Percentiles rank a stretch among this genome's conserved stretches.
Conservation (phyloP, 495 filamentous ascomycete genomes). For the Aspergillus ostianus region DNA sequence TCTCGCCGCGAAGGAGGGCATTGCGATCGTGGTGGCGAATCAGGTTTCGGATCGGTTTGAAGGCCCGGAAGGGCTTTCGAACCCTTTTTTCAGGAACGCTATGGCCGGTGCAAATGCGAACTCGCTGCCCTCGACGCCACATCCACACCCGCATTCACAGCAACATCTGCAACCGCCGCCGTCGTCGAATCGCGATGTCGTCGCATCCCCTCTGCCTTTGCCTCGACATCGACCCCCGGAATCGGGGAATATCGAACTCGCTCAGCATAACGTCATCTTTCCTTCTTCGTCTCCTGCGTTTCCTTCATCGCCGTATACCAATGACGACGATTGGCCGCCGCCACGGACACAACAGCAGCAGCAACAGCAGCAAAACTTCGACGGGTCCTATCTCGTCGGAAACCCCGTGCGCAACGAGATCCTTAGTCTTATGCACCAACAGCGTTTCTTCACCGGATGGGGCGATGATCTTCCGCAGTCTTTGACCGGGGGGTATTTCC, state of each 20-base stretch:
- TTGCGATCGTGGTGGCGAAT: conserved; percentile 90
- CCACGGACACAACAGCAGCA: conserved; percentile 5
- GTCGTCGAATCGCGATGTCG: conserved; percentile 16
- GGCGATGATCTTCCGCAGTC: conserved; percentile 53
- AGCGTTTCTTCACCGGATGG: conserved; percentile 94
- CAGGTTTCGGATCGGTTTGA: conserved; percentile 92
- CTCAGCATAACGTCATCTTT: conserved; percentile 18
- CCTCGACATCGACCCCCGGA: conserved; percentile 19
- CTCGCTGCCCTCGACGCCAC: conserved; percentile 15
- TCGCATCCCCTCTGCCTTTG: conserved; percentile 26
- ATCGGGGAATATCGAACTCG: conserved; percentile 14
- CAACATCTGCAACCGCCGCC: conserved; percentile 1
- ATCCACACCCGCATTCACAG: too few species aligned
- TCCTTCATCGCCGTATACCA: conserved; percentile 29
- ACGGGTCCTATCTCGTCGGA: conserved; percentile 40
- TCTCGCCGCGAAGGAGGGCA: conserved; percentile 65
- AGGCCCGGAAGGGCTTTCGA: conserved; percentile 14
- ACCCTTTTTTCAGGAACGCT: not conserved
- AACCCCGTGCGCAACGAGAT: conserved; percentile 43
- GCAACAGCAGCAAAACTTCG: conserved; percentile 25
- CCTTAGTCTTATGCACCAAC: conserved; percentile 80
- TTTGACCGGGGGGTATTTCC: not conserved
- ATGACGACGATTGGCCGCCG: conserved; percentile 30
- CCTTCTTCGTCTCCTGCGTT: conserved; percentile 30
- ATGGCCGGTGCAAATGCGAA: not conserved